Conservation (phyloP, 2,329 filamentous ascomycete genomes). For the Mycosphaerelloides madeirae region DNA sequence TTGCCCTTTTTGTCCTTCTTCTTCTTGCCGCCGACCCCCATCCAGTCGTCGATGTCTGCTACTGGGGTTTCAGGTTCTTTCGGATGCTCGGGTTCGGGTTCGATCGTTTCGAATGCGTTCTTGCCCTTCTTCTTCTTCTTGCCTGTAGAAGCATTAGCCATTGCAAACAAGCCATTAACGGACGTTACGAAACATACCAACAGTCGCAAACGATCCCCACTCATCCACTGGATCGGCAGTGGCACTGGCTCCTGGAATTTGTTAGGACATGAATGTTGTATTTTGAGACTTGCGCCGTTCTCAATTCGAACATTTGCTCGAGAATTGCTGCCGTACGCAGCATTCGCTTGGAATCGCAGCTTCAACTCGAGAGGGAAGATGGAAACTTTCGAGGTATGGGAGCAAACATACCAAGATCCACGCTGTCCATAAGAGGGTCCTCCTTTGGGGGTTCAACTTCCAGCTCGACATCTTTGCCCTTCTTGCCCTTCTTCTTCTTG, state of each 20-base stretch:
- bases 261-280: slow-evolving; percentile 30
- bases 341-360: background rate
- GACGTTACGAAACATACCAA: slow-evolving; percentile 29
- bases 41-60: slow-evolving; percentile 16
- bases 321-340: background rate
- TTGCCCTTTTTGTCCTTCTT: slow-evolving; percentile 34
- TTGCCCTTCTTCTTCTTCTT: slow-evolving; percentile 25
- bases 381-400: background rate
- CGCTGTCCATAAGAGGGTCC: slow-evolving; percentile 13
- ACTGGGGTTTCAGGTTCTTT: slow-evolving; percentile 15
- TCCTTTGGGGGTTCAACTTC: slow-evolving; percentile 28
- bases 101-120: slow-evolving; percentile 6
- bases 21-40: slow-evolving; percentile 18
- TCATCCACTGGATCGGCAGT: slow-evolving; percentile 26
- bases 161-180: slow-evolving; percentile 35
- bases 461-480: slow-evolving; percentile 25
- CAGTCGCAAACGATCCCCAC: slow-evolving; percentile 27
- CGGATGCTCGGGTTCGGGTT: slow-evolving; percentile 20
- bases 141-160: slow-evolving; percentile 2
- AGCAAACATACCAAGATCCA: background rate
- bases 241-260: slow-evolving; percentile 28
- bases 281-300: background rate
- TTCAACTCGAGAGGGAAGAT: background rate
- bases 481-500: slow-evolving; percentile 38
- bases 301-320: too few relatives aligned